phyloP scores from a whole-genome alignment of 371 early-diverging fungal species.

The Lichtheimia hyalospora region DNA sequence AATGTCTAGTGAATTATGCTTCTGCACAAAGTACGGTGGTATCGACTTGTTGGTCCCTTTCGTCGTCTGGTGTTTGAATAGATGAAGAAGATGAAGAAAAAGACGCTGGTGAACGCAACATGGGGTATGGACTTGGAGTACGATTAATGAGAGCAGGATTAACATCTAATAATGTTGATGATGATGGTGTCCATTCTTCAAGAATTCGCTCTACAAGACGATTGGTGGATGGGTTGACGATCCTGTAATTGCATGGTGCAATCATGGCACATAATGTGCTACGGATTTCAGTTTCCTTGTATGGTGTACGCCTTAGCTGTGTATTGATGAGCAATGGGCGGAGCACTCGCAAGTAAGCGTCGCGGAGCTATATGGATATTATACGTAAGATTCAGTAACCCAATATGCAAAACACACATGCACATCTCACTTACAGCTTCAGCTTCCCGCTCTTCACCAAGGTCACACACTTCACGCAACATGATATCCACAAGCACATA shows the following conservation, averaged over 20 bases:
- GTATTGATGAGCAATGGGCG: constrained; percentile 71
- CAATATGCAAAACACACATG: neutral
- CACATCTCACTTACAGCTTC: constrained; percentile 31
- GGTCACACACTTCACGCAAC: constrained; percentile 73
- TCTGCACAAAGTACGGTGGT: neutral
- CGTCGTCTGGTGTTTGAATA: constrained; percentile 1
- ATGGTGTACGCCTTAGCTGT: constrained; percentile 49
- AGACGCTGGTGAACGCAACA: constrained; percentile 13
- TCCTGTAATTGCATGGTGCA: constrained; percentile 31
- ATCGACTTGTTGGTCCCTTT: neutral
- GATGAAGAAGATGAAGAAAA: constrained; percentile 12
- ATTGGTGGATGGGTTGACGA: constrained; percentile 35
- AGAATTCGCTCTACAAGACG: constrained; percentile 47
- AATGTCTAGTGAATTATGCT: neutral
- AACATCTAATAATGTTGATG: neutral
- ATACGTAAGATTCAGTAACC: neutral
- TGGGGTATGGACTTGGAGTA: constrained; percentile 11
- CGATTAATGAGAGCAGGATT: constrained; percentile 1
- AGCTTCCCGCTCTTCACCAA: constrained; percentile 69
- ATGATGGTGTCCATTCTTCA: constrained; percentile 48
- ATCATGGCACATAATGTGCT: constrained; percentile 37
- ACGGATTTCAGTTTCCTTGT: constrained; percentile 55
- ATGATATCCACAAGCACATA: constrained; percentile 82
- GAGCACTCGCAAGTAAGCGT: constrained; percentile 76
- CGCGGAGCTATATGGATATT: constrained; percentile 52